Conservation (phyloP, 2,329 filamentous ascomycete species). For the Ramularia endophylla region DNA sequence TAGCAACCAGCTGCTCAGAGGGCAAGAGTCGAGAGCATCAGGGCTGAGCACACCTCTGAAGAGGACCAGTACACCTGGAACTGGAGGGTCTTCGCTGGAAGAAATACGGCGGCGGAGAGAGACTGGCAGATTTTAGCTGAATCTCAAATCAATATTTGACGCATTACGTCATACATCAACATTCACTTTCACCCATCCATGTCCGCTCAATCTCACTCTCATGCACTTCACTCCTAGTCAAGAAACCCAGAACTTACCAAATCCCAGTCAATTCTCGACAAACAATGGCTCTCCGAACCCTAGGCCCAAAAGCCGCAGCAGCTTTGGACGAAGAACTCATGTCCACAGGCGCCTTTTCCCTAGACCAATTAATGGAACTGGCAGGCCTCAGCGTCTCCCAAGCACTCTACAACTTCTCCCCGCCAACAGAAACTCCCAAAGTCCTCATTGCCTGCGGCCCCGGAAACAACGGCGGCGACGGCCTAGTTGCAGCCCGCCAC, state of each 20-base stretch:
- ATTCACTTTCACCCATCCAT: neutral
- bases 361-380: constrained; percentile 96
- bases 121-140: constrained; percentile 25
- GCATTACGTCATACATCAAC: neutral
- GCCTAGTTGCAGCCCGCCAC: constrained; percentile 88
- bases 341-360: constrained; percentile 78
- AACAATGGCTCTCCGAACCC: constrained; percentile 45
- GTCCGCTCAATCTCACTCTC: neutral
- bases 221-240: neutral
- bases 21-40: constrained; percentile 22
- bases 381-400: constrained; percentile 91
- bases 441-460: constrained; percentile 90
- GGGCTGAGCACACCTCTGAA: constrained; percentile 38
- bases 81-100: constrained; percentile 9
- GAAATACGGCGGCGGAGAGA: constrained; percentile 19
- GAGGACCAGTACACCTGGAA: constrained; percentile 36
- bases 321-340: constrained; percentile 92
- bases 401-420: constrained; percentile 81
- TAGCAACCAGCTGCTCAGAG: constrained; percentile 44
- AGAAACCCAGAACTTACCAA: too few species aligned
- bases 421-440: constrained; percentile 60
- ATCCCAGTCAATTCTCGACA: neutral
- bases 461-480: constrained; percentile 75
- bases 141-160: neutral
- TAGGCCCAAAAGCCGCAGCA: constrained; percentile 80